Base-by-base conservation (phyloP, 345 rosid genomes). In the Erodium maritimum region DNA sequence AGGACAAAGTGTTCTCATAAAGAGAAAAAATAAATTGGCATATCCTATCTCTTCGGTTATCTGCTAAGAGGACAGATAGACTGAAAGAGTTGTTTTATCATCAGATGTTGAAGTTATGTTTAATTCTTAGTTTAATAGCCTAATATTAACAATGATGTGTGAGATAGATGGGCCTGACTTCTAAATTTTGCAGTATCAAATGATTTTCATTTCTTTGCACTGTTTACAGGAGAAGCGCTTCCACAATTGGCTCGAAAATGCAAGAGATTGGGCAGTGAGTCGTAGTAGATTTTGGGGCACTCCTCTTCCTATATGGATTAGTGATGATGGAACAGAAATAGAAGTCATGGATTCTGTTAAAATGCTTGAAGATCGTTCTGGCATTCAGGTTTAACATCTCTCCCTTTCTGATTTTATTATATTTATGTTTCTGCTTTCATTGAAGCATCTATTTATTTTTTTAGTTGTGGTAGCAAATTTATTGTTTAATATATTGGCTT, bases 211-310 rank as follows among this genome's bases (percentile, higher is more conserved):
- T 45, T 45, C 4, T 34, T 50, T 11, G 19, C 62, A 57, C 4
- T 42, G 29, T 50, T 65, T 64, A 51, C 80, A 91, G 98, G 96
- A 88, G 25, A 93, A 93, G 63, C 89, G 99, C 53, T 93, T 93
- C 70, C 97, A 93, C 71, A 93, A 93, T 78, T 93, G 99, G 99
- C 82, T 93, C 61, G 97, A 93, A 70, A 93, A 90, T 81, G 99
- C 97, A 52, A 76, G 97, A 71, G 99, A 93, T 76, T 93, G 99
- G 99, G 99, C 97, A 21, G 72, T 93, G 23, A 93, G 99, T 75
- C 75, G 99, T 67, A 93, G 96, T 77, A 76, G 99, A 63, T 93
- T 90, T 72, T 93, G 97, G 99, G 99, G 99, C 48, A 93, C 99
- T 56, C 99, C 99, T 67, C 87, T 93, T 61, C 99, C 99, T 12